A percentile compares a stretch with the other conserved stretches of the same genome.
phyloP scores from a whole-genome alignment of 331 rosid genomes.

The Prunus yedoensis region DNA sequence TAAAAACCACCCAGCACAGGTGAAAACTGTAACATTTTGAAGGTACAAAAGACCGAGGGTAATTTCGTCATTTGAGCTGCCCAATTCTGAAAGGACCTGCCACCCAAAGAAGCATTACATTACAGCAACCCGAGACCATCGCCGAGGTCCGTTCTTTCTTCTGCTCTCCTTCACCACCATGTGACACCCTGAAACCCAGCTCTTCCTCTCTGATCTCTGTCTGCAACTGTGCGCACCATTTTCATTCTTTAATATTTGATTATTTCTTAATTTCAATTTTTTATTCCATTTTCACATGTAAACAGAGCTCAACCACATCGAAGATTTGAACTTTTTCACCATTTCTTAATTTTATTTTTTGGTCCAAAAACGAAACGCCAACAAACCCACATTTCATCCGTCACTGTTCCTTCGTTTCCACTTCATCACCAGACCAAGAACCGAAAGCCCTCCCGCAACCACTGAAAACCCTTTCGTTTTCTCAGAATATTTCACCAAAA shows the following conservation, averaged over 20 bases:
- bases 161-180: conserved; percentile 21
- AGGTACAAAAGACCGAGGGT: not conserved
- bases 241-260: not conserved
- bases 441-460: conserved; percentile 66
- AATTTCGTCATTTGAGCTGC: conserved; percentile 10
- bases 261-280: not conserved
- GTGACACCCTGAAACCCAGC: conserved; percentile 29
- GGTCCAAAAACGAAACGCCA: conserved; percentile 52
- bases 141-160: conserved; percentile 33
- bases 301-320: not conserved
- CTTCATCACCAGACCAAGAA: conserved; percentile 61
- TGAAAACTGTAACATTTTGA: not conserved
- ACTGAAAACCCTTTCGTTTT: conserved; percentile 23
- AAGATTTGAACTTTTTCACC: not conserved
- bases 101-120: conserved; percentile 15
- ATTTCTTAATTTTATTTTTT: not conserved
- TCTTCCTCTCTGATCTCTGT: conserved; percentile 4
- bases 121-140: conserved; percentile 25
- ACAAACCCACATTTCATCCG: conserved; percentile 42
- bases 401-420: conserved; percentile 64
- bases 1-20: not conserved
- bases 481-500: not conserved
- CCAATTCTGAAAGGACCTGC: not conserved
- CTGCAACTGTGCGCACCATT: not conserved
- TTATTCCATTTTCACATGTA: not conserved